These are phyloP conservation scores for Prototheca cutis DNA, from an alignment of 163 green algal species.

Conservation along the genomic window DNA sequence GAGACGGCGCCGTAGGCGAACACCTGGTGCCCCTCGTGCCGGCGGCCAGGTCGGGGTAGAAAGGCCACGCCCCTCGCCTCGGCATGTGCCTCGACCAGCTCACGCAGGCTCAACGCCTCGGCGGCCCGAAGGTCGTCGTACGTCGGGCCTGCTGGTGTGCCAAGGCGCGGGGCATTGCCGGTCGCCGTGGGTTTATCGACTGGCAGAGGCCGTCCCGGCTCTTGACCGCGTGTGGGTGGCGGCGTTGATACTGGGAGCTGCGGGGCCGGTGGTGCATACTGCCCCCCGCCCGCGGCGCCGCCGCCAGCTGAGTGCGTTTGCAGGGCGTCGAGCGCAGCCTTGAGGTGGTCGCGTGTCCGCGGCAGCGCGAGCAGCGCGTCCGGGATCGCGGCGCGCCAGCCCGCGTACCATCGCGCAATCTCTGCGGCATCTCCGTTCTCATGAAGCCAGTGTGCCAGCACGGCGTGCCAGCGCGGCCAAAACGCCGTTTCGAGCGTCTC, in stretches of 20 bases:
- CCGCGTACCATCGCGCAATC: constrained; percentile 80
- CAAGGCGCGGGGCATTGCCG: too few species aligned
- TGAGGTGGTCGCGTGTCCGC: constrained; percentile 63
- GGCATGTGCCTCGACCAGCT: constrained; percentile 78
- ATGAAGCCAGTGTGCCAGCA: constrained; percentile 79
- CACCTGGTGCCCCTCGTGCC: constrained; percentile 77
- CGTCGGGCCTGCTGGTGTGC: too few species aligned
- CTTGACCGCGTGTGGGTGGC: too few species aligned
- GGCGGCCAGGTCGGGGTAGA: constrained; percentile 71
- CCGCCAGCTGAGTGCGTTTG: constrained; percentile 30
- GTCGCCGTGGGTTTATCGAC: too few species aligned
- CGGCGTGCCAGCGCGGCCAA: constrained; percentile 78
- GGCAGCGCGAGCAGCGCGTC: constrained; percentile 60
- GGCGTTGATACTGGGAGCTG: too few species aligned
- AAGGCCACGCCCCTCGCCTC: constrained; percentile 75
- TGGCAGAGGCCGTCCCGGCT: too few species aligned
- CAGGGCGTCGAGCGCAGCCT: constrained; percentile 75
- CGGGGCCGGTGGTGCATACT: too few species aligned
- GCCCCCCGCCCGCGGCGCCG: not conserved
- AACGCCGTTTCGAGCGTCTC: constrained; percentile 72
- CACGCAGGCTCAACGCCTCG: constrained; percentile 61
- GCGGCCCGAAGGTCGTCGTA: too few species aligned
- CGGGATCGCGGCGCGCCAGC: constrained; percentile 69
- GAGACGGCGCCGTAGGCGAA: constrained; percentile 83
- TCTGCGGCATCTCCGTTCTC: constrained; percentile 71